Base-by-base conservation (phyloP, 2,329 filamentous ascomycete species). In the Trichoderma atrobrunneum region DNA sequence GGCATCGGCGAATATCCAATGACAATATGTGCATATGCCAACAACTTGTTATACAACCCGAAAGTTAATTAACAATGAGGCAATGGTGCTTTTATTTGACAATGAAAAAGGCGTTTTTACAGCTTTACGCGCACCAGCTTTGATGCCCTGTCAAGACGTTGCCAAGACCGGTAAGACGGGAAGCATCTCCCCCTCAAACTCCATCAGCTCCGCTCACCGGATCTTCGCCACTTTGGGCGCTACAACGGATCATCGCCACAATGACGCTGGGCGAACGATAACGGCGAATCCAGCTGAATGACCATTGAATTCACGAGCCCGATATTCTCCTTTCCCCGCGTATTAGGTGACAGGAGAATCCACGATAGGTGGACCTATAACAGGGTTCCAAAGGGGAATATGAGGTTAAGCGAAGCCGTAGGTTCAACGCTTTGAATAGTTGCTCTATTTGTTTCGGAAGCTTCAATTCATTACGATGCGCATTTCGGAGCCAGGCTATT, bases 231-330 rank as follows among this genome's bases (percentile, higher is more conserved):
- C 54, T 14, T 34, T 28, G 26, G 26, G 16, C 51, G 24, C 26
- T 30, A 24, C 28, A 28, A 54, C 57, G n/a, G 36, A 70, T 32
- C 57, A 70, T 70, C 67, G 57, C 67, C 57, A 32, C 67, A 7
- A 62, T 70, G 57, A 70, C 67, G 67, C 36, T n/a, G 32, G 28
- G 14, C 11, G 10, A 57, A 39, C 21, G 12, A 28, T n/a, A 18
- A 18, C 56, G 26, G 57, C 28, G n/a, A 61, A n/a, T 8, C 24
- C 54, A 67, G 56, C 18, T 59, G 32, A 43, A 16, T 8, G 16
- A 24, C 34, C 28, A 59, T 59, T 30, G 10, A 16, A 43, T 30
- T 24, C 2, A 18, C 2, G 39, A 61, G 32, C 32, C 56, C 65
- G 36, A 24, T n/a, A 60, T 43, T 30, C 54, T 60, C 36, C 24